Percentiles rank a stretch among this genome's conserved stretches.
Conservation (phyloP, 2,329 filamentous ascomycete species). For the Stagonosporopsis tanaceti region DNA sequence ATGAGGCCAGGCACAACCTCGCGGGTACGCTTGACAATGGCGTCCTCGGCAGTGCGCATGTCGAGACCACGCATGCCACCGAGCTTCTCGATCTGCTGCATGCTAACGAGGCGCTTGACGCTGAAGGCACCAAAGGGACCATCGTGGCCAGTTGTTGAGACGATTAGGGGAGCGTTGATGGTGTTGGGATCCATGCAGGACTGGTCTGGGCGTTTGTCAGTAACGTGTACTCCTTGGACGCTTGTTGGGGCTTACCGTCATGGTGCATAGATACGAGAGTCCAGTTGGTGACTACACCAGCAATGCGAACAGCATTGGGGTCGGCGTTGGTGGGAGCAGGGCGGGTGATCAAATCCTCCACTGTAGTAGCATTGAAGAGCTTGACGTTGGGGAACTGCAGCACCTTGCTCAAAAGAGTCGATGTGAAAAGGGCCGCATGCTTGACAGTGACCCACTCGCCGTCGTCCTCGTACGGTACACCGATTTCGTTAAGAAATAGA, state of each 20-base stretch:
- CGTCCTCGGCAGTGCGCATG: slow-evolving; percentile 91
- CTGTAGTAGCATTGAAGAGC: slow-evolving; percentile 92
- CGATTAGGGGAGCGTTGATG: slow-evolving; percentile 88
- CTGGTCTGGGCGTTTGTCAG: slow-evolving; percentile 67
- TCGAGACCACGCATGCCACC: slow-evolving; percentile 93
- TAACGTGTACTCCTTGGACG: not conserved
- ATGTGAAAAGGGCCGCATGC: slow-evolving; percentile 92
- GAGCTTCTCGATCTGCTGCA: slow-evolving; percentile 82
- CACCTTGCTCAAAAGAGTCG: slow-evolving; percentile 83
- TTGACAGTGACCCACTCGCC: slow-evolving; percentile 90
- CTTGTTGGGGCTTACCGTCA: slow-evolving; percentile 25
- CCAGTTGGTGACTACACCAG: slow-evolving; percentile 96
- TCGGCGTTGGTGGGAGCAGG: slow-evolving; percentile 54
- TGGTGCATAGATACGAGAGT: slow-evolving; percentile 78
- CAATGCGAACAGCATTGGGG: slow-evolving; percentile 70
- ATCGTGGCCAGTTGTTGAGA: slow-evolving; percentile 91
- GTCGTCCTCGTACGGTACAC: slow-evolving; percentile 87
- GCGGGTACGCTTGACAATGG: slow-evolving; percentile 89
- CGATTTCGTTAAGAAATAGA: slow-evolving; percentile 80
- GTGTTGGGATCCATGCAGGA: slow-evolving; percentile 98
- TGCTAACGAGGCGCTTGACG: slow-evolving; percentile 89
- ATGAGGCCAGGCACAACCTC: slow-evolving; percentile 89
- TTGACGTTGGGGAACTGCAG: slow-evolving; percentile 89
- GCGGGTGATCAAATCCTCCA: slow-evolving; percentile 92
- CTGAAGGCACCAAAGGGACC: slow-evolving; percentile 90